These are phyloP conservation scores for Forsythia suspensa DNA, from an alignment of 257 asterid genomes.

Conservation along the genomic window DNA sequence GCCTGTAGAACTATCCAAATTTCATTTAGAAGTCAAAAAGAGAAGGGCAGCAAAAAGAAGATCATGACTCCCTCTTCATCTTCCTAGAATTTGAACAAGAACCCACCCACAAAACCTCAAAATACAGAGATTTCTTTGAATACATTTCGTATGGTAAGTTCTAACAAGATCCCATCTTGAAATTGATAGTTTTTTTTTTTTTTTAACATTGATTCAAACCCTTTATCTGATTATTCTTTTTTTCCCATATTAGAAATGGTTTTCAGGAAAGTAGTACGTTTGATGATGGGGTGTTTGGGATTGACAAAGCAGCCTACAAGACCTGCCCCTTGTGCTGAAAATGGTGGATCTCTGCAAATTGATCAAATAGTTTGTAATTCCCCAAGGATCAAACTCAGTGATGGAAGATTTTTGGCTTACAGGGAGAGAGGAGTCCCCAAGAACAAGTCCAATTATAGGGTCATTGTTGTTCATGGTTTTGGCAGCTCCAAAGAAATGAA, in stretches of 20 bases:
- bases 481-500: constrained; percentile 88
- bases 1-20: background rate
- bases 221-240: background rate
- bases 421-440: constrained; percentile 81
- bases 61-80: too few relatives aligned
- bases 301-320: constrained; percentile 54
- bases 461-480: constrained; percentile 85
- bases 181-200: background rate
- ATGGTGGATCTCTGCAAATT: constrained; percentile 30
- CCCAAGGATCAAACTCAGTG: constrained; percentile 61
- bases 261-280: constrained; percentile 51
- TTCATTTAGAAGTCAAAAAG: background rate
- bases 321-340: constrained; percentile 43
- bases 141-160: background rate
- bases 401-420: constrained; percentile 88
- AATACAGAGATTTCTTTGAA: background rate
- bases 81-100: background rate
- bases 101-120: background rate
- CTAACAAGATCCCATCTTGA: constrained; percentile 17
- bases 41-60: background rate
- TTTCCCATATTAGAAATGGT: constrained; percentile 82
- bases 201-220: background rate
- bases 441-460: constrained; percentile 52
- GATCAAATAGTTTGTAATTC: constrained; percentile 30
- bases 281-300: constrained; percentile 90